Base-by-base conservation (phyloP, 2,329 filamentous ascomycete genomes). In the Diplodia intermedia region DNA sequence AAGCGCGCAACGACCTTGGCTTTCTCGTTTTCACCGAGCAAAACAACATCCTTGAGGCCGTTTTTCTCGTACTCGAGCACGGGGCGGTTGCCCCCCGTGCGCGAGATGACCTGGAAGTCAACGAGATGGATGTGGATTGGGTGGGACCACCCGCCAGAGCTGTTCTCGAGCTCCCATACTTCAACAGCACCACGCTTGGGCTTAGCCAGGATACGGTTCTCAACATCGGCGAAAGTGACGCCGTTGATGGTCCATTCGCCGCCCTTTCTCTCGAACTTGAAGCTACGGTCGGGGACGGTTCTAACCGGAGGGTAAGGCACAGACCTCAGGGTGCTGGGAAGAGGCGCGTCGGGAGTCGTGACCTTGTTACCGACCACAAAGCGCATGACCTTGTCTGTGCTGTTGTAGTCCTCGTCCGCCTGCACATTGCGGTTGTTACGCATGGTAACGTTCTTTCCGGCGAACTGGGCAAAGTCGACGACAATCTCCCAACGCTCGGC, bases 401-500 rank as follows among this genome's bases (percentile, higher is more conserved):
- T 81, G 2, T 78, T 75, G 72, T 82, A 88, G 71, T 86, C 85
- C 18, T 79, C 74, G 67, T 84, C 83, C 3, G 79, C 79, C 12
- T 80, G 80, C 53, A 83, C 74, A 4, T 78, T 77, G 31, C 77
- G 76, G 23, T 79, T 78, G 70, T 84, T 84, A 56, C 74, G 78
- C 53, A 84, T 71, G 5, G 79, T 81, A 69, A 88, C 74, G 69
- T 84, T 85, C 73, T 86, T 78, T 50, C 84, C 84, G 1, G 78
- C 78, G 69, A 79, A 84, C 2, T 73, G 68, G 15, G 82, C 74
- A 71, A 89, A 89, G 75, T 88, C 86, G 66, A 88, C 76, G 20
- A 88, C 78, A 26, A 88, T 77, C 71, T 89, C 86, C 71, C 85
- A 88, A 4, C 86, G 82, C 73, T 88, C 86, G 5, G 84, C 86